Conservation (phyloP, 1,284 basidiomycete species). For the Pseudozyma sp. region DNA sequence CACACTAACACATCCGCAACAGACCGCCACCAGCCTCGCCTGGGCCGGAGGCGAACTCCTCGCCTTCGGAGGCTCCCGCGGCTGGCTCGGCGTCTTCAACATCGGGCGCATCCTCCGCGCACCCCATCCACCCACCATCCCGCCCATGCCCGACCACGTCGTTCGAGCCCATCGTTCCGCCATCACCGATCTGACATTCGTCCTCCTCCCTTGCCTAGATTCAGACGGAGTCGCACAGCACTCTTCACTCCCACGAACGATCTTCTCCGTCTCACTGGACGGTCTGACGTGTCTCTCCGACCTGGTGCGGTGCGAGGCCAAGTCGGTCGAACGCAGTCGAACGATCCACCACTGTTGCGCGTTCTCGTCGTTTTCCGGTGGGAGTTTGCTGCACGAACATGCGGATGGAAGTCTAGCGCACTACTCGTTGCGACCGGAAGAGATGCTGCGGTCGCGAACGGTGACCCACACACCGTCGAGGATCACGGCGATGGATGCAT, state of each 20-base stretch:
- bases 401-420: conserved; percentile 32
- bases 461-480: conserved; percentile 17
- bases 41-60: conserved; percentile 51
- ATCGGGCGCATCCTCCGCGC: conserved; percentile 23
- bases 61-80: conserved; percentile 38
- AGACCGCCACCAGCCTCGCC: conserved; percentile 21
- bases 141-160: conserved; percentile 13
- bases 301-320: background rate
- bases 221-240: conserved; percentile 8
- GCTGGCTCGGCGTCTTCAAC: conserved; percentile 44
- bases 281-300: conserved; percentile 16
- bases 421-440: conserved; percentile 24
- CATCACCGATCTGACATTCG: conserved; percentile 25
- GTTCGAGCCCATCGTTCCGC: conserved; percentile 29
- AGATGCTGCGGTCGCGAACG: conserved; percentile 25
- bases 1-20: conserved; percentile 17
- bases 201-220: conserved; percentile 24
- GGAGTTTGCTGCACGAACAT: conserved; percentile 28
- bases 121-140: background rate
- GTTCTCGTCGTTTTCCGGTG: conserved; percentile 16
- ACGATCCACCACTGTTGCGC: conserved; percentile 21
- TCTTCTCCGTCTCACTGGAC: conserved; percentile 27
- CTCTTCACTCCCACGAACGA: conserved; percentile 15
- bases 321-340: conserved; percentile 19
- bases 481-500: conserved; percentile 3